Evolutionary conservation across 192 early-diverging fungal genomes (phyloP), one percentile per base, ranked within the genome.

Genomic region (Gaertneriomyces semiglobifer): DNA sequence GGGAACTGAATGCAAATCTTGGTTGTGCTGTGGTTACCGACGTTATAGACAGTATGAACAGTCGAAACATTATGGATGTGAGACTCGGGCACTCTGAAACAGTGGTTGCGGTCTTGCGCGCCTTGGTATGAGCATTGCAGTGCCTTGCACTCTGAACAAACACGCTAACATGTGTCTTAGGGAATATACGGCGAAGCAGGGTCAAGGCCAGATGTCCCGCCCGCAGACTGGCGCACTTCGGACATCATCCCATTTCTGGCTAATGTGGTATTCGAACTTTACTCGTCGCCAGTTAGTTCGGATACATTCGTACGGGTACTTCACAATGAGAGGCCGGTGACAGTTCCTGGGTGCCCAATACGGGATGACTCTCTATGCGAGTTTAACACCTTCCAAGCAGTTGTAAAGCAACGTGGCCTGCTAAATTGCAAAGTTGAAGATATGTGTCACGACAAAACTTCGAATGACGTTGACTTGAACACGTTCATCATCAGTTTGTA

Each of bases 61-160:
- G 20, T 16, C 55, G 55, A 39, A 39, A 38, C n/a, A 14, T 57
- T 57, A 39, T 39, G 12, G 33, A 57, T 38, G 18, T 57, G 12
- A 57, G 38, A 8, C 39, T 57, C 39, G 55, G 55, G 4, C 55
- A 57, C 39, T 57, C 55, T 9, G 55, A 57, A 39, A 57, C 55
- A 39, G 5, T 57, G 12, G 12, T 57, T 57, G 55, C 55, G 12
- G 6, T 57, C 55, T 4, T 57, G 20, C 18, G 20, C 14, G 18
- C 55, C 12, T 39, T 57, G 6, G 55, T 57, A 57, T 38, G n/a
- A 6, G 20, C 14, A 5, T 14, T 57, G 18, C 0, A 38, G 55
- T 5, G 39, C 33, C 12, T 14, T 39, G 39, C 38, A 39, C 39
- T 57, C 16, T 33, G 16, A 12, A 50, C 48, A 50, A 50, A n/a